A percentile compares a stretch with the other conserved stretches of the same genome.
These are phyloP conservation scores for Carnegiea gigantea DNA, from an alignment of 179 eudicot genomes.

Conservation along the genomic window DNA sequence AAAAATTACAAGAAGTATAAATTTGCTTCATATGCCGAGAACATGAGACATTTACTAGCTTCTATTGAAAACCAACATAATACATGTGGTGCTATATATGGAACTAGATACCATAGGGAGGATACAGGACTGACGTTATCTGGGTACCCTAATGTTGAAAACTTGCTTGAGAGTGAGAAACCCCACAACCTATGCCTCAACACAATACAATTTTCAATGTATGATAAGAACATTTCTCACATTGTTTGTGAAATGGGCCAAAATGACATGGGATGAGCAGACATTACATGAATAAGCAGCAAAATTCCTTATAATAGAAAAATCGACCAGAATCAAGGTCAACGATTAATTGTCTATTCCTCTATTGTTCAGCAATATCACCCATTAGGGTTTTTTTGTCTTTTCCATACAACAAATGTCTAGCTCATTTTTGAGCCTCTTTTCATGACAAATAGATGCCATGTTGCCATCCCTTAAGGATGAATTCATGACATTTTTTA, in stretches of 20 bases:
- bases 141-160: background rate
- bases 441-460: too few species aligned
- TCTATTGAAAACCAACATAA: too few species aligned
- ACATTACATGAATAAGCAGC: background rate
- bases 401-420: background rate
- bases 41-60: background rate
- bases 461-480: too few species aligned
- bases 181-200: background rate
- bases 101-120: background rate
- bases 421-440: too few species aligned
- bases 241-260: background rate
- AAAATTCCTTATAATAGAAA: background rate
- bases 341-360: too few species aligned
- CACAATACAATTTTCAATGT: background rate
- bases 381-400: too few species aligned
- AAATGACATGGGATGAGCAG: background rate
- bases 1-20: background rate
- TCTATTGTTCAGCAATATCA: too few species aligned
- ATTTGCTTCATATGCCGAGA: background rate
- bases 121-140: background rate
- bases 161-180: background rate
- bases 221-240: background rate
- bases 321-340: background rate
- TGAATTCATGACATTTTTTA: too few species aligned
- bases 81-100: background rate